Evolutionary conservation across 1,284 basidiomycete genomes (phyloP).

Genomic region (Irpex rosettiformis): DNA sequence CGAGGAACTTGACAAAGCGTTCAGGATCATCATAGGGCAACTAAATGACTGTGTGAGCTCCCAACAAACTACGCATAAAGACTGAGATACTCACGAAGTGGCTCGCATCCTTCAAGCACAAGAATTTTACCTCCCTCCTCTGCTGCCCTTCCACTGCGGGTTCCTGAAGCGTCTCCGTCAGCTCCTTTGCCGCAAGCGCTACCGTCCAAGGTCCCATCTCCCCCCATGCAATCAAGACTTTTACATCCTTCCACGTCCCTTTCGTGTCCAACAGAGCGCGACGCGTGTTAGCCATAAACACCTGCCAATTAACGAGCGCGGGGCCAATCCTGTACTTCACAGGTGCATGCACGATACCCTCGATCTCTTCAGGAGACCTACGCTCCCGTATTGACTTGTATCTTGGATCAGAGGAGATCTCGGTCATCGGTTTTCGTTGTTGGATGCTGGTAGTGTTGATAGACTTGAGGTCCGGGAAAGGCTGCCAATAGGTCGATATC

Average conservation of each 20-base stretch:
- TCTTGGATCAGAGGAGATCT: not conserved
- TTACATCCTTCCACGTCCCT: conserved; percentile 10
- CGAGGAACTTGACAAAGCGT: not conserved
- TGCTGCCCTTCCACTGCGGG: not conserved
- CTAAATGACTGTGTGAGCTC: not conserved
- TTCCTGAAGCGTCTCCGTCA: not conserved
- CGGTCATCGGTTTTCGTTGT: not conserved
- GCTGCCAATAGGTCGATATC: not conserved
- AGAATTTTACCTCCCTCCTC: not conserved
- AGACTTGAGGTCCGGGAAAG: not conserved
- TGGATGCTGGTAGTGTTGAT: not conserved
- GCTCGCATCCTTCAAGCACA: conserved; percentile 17
- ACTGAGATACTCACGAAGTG: conserved; percentile 20
- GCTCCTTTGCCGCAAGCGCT: conserved; percentile 13
- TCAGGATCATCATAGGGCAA: not conserved
- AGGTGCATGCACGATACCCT: conserved; percentile 3
- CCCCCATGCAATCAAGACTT: conserved; percentile 13
- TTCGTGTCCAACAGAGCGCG: conserved; percentile 11
- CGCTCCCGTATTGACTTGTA: not conserved
- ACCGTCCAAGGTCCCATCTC: conserved; percentile 10
- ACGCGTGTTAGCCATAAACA: conserved; percentile 5
- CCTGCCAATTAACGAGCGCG: conserved; percentile 1
- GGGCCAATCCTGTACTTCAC: conserved; percentile 1
- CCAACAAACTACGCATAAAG: not conserved
- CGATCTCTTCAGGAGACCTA: conserved; percentile 6